Conservation (phyloP, 2,329 filamentous ascomycete species). For the Ascochyta clinopodiicola region DNA sequence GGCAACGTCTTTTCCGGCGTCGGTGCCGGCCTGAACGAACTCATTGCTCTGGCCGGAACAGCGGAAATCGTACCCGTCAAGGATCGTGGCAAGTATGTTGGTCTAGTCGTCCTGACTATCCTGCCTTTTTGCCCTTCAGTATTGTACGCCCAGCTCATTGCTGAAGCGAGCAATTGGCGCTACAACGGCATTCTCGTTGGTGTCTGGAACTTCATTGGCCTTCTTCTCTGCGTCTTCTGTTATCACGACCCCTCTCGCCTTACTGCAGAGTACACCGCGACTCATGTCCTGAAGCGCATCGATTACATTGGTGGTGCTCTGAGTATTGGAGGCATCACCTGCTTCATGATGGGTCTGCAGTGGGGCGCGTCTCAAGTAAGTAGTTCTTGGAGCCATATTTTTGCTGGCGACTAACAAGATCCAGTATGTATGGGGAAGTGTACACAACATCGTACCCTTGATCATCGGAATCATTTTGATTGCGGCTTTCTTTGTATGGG, state of each 20-base stretch:
- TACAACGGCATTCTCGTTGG: constrained; percentile 62
- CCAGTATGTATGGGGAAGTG: constrained; percentile 63
- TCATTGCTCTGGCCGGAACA: constrained; percentile 71
- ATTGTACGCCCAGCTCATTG: constrained; percentile 66
- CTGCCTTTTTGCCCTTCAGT: constrained; percentile 68
- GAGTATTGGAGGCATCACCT: constrained; percentile 38
- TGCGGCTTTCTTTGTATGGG: constrained; percentile 61
- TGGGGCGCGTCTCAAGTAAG: constrained; percentile 47
- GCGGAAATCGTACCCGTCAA: constrained; percentile 71
- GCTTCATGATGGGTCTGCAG: constrained; percentile 49
- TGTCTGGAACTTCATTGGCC: constrained; percentile 60
- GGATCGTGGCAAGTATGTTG: constrained; percentile 69
- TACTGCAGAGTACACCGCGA: constrained; percentile 48
- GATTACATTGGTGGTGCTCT: constrained; percentile 43
- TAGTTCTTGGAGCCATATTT: constrained; percentile 33
- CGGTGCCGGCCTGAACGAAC: constrained; percentile 71
- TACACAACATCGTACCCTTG: constrained; percentile 62
- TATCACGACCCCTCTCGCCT: constrained; percentile 50
- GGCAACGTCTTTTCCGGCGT: constrained; percentile 63
- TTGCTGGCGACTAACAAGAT: constrained; percentile 51
- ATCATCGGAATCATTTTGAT: constrained; percentile 58
- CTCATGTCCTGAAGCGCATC: constrained; percentile 36
- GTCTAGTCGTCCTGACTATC: constrained; percentile 66
- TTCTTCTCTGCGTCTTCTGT: constrained; percentile 58
- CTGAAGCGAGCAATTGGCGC: constrained; percentile 58